phyloP scores from a whole-genome alignment of 495 filamentous ascomycete genomes.

The Clavariopsis aquatica region DNA sequence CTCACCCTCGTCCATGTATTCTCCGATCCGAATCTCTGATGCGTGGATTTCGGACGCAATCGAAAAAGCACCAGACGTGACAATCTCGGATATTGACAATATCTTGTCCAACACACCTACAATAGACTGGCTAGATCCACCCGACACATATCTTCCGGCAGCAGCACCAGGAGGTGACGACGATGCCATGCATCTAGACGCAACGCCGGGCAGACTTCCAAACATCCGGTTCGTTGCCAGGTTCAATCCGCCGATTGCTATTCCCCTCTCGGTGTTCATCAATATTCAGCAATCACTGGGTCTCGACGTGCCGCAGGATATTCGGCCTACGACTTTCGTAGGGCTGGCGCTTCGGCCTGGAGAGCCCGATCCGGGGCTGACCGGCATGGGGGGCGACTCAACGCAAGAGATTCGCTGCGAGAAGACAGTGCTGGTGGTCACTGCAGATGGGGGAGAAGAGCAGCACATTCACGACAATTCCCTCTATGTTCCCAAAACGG shows the following conservation, averaged over 20 bases:
- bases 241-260: conserved; percentile 78
- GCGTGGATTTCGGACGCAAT: conserved; percentile 65
- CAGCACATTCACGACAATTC: conserved; percentile 64
- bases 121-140: conserved; percentile 68
- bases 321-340: conserved; percentile 63
- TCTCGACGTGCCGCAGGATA: conserved; percentile 55
- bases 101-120: conserved; percentile 34
- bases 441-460: conserved; percentile 47
- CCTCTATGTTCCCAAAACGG: conserved; percentile 68
- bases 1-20: conserved; percentile 54
- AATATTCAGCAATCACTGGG: conserved; percentile 63
- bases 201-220: conserved; percentile 53
- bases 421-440: conserved; percentile 44
- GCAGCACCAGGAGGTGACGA: conserved; percentile 25
- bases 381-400: conserved; percentile 46
- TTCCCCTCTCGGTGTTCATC: conserved; percentile 67
- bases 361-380: conserved; percentile 44
- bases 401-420: conserved; percentile 43
- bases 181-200: conserved; percentile 47
- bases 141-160: conserved; percentile 49
- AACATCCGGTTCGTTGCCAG: conserved; percentile 80
- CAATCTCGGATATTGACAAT: conserved; percentile 24
- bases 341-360: conserved; percentile 57
- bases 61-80: conserved; percentile 48
- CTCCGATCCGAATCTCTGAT: conserved; percentile 63